Percentiles rank a stretch among this genome's conserved stretches.
phyloP scores from a whole-genome alignment of 139 green algal genomes.

The Diplosphaera chodatii region DNA sequence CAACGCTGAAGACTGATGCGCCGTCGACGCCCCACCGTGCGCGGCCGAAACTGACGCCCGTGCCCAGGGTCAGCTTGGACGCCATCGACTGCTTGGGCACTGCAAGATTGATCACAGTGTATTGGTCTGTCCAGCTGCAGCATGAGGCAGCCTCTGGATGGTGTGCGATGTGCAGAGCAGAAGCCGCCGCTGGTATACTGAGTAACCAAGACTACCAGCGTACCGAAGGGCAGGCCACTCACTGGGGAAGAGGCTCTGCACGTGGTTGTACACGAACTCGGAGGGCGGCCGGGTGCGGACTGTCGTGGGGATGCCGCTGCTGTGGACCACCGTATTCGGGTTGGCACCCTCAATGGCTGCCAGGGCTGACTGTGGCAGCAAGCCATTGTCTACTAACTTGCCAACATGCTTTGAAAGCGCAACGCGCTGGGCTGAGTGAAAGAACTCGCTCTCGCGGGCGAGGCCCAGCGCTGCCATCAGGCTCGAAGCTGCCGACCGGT shows the following conservation, averaged over 20 bases:
- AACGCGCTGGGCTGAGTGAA: background rate
- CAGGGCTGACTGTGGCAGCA: constrained; percentile 5
- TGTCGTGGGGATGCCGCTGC: background rate
- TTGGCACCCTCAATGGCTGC: background rate
- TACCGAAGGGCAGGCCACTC: background rate
- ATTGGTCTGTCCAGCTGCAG: background rate
- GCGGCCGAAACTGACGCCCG: constrained; percentile 14
- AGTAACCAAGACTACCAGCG: background rate
- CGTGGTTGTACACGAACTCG: background rate
- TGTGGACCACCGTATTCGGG: background rate
- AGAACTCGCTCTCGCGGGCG: background rate
- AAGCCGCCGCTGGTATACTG: too few relatives aligned
- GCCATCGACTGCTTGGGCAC: background rate
- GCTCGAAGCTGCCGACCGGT: too few relatives aligned
- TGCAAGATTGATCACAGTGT: background rate
- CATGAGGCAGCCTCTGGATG: background rate
- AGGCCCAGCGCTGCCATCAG: background rate
- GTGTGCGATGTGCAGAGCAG: too few relatives aligned
- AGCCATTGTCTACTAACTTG: constrained; percentile 6
- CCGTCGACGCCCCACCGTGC: constrained; percentile 12
- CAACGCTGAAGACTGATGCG: constrained; percentile 41
- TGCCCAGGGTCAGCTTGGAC: constrained; percentile 10
- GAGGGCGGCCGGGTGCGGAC: background rate
- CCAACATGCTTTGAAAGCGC: constrained; percentile 5
- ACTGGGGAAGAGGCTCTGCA: constrained; percentile 1